Percentiles rank a stretch among this genome's conserved stretches.
Evolutionary conservation across 1,284 basidiomycete genomes (phyloP).

Genomic region (Ustilago vetiveriae): DNA sequence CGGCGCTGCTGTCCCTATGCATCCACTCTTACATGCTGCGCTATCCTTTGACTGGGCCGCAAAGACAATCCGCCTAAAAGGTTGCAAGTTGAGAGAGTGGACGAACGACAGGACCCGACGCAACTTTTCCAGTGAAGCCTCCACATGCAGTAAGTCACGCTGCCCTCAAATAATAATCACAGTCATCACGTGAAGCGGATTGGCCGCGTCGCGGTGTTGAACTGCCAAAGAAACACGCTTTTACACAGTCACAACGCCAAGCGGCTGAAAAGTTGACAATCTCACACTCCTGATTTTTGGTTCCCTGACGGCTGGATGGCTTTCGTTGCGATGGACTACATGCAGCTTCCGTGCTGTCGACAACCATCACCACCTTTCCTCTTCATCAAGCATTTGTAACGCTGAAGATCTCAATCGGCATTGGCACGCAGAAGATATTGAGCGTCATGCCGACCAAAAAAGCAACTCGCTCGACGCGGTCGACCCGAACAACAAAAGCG

Average conservation of each 20-base stretch:
- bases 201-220: slow-evolving; percentile 48
- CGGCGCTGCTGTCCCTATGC: no score
- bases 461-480: slow-evolving; percentile 23
- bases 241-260: no score
- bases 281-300: slow-evolving; percentile 1
- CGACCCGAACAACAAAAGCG: slow-evolving; percentile 35
- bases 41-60: no score
- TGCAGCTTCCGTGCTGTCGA: background rate
- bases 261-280: background rate
- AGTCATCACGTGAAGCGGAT: slow-evolving; percentile 42
- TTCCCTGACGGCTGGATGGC: background rate
- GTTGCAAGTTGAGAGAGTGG: no score
- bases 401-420: no score
- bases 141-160: background rate
- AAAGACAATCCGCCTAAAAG: no score
- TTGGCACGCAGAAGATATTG: background rate
- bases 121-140: no score
- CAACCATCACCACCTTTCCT: background rate
- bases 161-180: no score
- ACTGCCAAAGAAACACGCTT: slow-evolving; percentile 10
- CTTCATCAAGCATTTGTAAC: no score
- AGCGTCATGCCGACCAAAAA: slow-evolving; percentile 40
- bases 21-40: no score
- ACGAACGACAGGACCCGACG: no score
- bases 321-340: no score